These are phyloP conservation scores for Volvariella volvacea DNA, from an alignment of 1,284 basidiomycete genomes.

Conservation along the genomic window DNA sequence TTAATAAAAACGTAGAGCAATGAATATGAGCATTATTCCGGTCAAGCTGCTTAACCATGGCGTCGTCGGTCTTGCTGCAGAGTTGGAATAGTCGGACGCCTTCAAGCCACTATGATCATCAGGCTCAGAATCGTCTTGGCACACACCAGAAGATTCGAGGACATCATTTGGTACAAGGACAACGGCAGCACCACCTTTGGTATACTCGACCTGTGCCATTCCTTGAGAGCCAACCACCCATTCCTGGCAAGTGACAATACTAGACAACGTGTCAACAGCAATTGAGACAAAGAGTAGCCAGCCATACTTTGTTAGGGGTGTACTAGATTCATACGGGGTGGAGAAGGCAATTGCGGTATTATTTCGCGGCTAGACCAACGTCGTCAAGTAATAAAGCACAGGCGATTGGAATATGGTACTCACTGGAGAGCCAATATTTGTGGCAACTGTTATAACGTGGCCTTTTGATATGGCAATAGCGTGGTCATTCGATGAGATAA, in stretches of 20 bases:
- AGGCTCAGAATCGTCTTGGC: no score
- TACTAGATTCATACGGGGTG: slow-evolving; percentile 41
- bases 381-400: no score
- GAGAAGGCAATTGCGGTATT: slow-evolving; percentile 44
- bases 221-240: slow-evolving; percentile 61
- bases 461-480: slow-evolving; percentile 73
- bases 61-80: no score
- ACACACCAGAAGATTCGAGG: slow-evolving; percentile 32
- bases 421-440: slow-evolving; percentile 74
- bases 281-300: neutral
- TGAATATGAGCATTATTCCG: no score
- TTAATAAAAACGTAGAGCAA: no score
- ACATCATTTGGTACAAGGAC: slow-evolving; percentile 39
- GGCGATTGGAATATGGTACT: slow-evolving; percentile 14
- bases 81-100: no score
- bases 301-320: slow-evolving; percentile 49
- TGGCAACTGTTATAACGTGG: slow-evolving; percentile 60
- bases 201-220: slow-evolving; percentile 51
- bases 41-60: no score
- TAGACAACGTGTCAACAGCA: slow-evolving; percentile 17
- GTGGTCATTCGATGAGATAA: slow-evolving; percentile 49
- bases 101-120: no score
- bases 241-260: slow-evolving; percentile 56
- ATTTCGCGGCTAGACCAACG: slow-evolving; percentile 40
- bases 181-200: slow-evolving; percentile 49